Percentiles rank a stretch among this genome's conserved stretches.
Evolutionary conservation across 371 early-diverging fungal genomes (phyloP).

Genomic region (Sporodiniella umbellata): DNA sequence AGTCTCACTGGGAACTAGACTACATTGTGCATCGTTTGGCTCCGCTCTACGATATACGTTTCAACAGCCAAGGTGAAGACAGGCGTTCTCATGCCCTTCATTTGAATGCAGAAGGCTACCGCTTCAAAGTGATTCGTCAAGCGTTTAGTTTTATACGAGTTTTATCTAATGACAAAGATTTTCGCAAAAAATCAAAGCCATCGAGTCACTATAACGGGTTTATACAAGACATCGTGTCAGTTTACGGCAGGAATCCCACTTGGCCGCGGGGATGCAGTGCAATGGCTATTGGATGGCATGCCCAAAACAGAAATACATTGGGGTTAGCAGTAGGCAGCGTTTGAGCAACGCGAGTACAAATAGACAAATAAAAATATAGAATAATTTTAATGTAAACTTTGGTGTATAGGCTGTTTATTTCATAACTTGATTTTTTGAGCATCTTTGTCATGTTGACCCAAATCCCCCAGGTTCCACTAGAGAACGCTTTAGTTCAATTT

Average conservation of each 20-base stretch:
- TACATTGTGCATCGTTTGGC: conserved; percentile 50
- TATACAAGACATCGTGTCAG: conserved; percentile 43
- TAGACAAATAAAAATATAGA: background rate
- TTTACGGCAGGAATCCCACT: conserved; percentile 49
- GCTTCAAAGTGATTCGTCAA: conserved; percentile 50
- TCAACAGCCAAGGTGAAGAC: conserved; percentile 66
- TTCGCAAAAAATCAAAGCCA: conserved; percentile 30
- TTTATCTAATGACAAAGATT: conserved; percentile 59
- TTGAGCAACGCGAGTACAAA: conserved; percentile 3
- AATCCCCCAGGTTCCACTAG: conserved; percentile 50
- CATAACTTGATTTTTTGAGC: conserved; percentile 7
- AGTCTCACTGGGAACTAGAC: conserved; percentile 72
- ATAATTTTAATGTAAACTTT: background rate
- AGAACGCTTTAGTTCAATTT: background rate
- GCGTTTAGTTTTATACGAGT: no score
- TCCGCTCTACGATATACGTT: conserved; percentile 60
- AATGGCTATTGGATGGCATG: conserved; percentile 45
- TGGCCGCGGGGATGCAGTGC: conserved; percentile 63
- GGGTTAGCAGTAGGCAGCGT: conserved; percentile 34
- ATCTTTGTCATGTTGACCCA: conserved; percentile 46
- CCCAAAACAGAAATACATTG: conserved; percentile 32
- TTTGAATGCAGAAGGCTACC: conserved; percentile 55
- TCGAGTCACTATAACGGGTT: conserved; percentile 58
- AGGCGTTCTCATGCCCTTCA: conserved; percentile 64
- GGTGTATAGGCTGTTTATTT: background rate